Evolutionary conservation across 2,329 filamentous ascomycete genomes (phyloP).

Genomic region (Colletotrichum liaoningense): DNA sequence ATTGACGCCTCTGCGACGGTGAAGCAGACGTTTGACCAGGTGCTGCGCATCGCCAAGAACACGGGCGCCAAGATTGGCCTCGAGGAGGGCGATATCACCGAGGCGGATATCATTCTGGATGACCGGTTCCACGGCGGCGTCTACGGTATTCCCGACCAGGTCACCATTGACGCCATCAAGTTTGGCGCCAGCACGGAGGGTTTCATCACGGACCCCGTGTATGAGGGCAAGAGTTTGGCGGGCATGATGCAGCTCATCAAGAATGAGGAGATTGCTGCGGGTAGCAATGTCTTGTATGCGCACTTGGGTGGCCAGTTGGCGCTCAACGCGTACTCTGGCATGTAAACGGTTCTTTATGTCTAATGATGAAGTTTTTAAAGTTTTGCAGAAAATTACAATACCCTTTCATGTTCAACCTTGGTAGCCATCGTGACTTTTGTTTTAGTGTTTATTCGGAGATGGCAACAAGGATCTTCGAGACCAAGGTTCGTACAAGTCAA

Average conservation of each 20-base stretch:
- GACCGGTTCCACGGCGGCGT: constrained; percentile 73
- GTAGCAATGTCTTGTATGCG: constrained; percentile 77
- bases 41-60: constrained; percentile 73
- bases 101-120: constrained; percentile 72
- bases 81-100: constrained; percentile 67
- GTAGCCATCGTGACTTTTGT: neutral
- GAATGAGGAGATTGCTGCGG: constrained; percentile 67
- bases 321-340: constrained; percentile 71
- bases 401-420: neutral
- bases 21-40: constrained; percentile 71
- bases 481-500: neutral
- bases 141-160: constrained; percentile 75
- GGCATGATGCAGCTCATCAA: constrained; percentile 77
- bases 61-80: constrained; percentile 75
- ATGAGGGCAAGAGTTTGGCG: constrained; percentile 80
- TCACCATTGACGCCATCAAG: constrained; percentile 75
- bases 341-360: constrained; percentile 1
- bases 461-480: neutral
- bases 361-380: neutral
- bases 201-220: constrained; percentile 81
- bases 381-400: constrained; percentile 9
- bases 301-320: constrained; percentile 79
- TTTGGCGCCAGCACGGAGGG: constrained; percentile 76
- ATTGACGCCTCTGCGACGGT: constrained; percentile 59
- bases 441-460: neutral